A percentile compares a stretch with the other conserved stretches of the same genome.
Conservation (phyloP, 2,329 filamentous ascomycete species). For the Colletotrichum magnum region DNA sequence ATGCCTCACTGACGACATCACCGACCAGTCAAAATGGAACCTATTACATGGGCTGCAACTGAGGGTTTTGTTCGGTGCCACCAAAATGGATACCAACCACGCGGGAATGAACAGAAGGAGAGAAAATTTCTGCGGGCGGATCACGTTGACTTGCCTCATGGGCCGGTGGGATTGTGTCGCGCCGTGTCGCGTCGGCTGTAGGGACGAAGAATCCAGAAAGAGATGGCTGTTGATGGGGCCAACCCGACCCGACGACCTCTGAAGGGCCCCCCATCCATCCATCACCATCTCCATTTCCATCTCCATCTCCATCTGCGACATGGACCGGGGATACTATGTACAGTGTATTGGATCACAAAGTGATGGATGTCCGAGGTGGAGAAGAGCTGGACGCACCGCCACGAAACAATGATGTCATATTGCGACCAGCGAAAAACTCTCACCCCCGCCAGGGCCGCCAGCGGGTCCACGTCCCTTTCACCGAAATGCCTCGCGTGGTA, state of each 20-base stretch:
- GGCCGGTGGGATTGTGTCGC: not conserved
- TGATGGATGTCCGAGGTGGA: conserved; percentile 21
- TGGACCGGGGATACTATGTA: conserved; percentile 10
- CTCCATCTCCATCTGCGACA: conserved; percentile 18
- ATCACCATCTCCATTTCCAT: conserved; percentile 14
- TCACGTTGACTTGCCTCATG: conserved; percentile 12
- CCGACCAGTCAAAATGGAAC: conserved; percentile 36
- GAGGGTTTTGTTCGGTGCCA: conserved; percentile 23
- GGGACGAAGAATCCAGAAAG: too few relatives aligned
- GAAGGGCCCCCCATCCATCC: not conserved
- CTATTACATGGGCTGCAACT: conserved; percentile 14
- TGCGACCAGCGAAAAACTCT: conserved; percentile 11
- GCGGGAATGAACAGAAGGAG: not conserved
- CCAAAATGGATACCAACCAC: conserved; percentile 23
- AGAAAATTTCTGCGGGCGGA: conserved; percentile 7
- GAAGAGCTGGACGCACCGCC: conserved; percentile 20
- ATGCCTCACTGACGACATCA: conserved; percentile 36
- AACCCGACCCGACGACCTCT: not conserved
- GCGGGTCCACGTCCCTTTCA: conserved; percentile 1
- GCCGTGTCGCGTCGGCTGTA: not conserved
- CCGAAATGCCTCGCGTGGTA: conserved; percentile 18
- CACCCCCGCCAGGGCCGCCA: not conserved
- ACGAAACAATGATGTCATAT: conserved; percentile 38
- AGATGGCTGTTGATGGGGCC: too few relatives aligned
- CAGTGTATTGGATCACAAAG: too few relatives aligned